Conservation (phyloP, 768 basidiomycete species). For the Kwoniella sp. region DNA sequence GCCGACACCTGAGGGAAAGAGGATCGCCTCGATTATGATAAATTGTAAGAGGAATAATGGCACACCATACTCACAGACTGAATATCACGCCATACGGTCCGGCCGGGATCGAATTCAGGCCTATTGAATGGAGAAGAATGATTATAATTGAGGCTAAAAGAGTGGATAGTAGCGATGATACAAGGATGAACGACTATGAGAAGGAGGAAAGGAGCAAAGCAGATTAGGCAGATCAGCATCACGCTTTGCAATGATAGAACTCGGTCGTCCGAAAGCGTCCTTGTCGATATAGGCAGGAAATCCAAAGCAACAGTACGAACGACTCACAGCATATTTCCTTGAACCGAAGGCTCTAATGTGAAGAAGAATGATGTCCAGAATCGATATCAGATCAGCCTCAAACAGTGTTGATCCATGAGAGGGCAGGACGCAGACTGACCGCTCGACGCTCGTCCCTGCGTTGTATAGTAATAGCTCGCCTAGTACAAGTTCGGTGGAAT, state of each 20-base stretch:
- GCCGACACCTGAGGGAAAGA: background rate
- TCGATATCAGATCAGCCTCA: too few relatives aligned
- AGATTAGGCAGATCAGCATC: constrained; percentile 1
- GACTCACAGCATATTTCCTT: constrained; percentile 75
- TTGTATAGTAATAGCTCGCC: constrained; percentile 74
- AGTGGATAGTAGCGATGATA: constrained; percentile 69
- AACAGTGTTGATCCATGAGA: too few relatives aligned
- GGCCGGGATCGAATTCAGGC: constrained; percentile 72
- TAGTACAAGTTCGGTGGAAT: constrained; percentile 81
- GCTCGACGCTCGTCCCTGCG: constrained; percentile 71
- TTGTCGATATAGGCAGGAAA: too few relatives aligned
- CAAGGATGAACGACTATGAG: constrained; percentile 73
- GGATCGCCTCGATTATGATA: too few relatives aligned
- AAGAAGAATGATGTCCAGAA: too few relatives aligned
- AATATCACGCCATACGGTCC: constrained; percentile 78
- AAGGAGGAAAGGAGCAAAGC: constrained; percentile 7
- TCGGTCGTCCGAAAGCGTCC: too few relatives aligned
- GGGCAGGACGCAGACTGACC: constrained; percentile 54
- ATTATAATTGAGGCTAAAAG: constrained; percentile 69
- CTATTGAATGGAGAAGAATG: constrained; percentile 66
- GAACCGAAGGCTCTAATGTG: constrained; percentile 68
- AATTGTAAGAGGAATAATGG: too few relatives aligned
- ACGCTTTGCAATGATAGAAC: too few relatives aligned
- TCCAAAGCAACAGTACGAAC: too few relatives aligned
- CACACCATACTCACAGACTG: constrained; percentile 55